A percentile compares a stretch with the other conserved stretches of the same genome.
phyloP scores from a whole-genome alignment of 805 yeast species.

The Peterozyma xylosa region DNA sequence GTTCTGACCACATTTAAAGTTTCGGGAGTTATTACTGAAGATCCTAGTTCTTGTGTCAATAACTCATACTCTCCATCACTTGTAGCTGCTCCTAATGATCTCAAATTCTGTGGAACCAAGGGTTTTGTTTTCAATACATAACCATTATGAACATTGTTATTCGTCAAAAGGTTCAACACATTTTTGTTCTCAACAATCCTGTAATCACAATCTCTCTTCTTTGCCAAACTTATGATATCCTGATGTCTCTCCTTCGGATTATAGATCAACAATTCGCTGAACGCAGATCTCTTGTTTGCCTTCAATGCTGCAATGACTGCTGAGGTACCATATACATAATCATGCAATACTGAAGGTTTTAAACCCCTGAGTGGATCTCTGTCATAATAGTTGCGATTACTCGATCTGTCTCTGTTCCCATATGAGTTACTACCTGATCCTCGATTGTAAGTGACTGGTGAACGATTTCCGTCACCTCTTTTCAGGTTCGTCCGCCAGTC shows the following conservation, averaged over 20 bases:
- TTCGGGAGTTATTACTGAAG: conserved; percentile 9
- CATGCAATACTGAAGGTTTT: conserved; percentile 36
- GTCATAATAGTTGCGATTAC: neutral
- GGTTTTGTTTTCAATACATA: conserved; percentile 63
- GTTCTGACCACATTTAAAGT: conserved; percentile 6
- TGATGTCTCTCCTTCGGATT: conserved; percentile 23
- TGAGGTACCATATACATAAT: conserved; percentile 71
- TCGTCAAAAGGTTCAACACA: conserved; percentile 52
- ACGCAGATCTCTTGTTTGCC: conserved; percentile 44
- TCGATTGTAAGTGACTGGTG: too few relatives aligned
- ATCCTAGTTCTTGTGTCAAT: conserved; percentile 18
- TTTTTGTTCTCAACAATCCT: conserved; percentile 32
- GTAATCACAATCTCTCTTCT: conserved; percentile 29
- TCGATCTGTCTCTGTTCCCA: neutral
- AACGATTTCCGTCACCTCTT: too few relatives aligned
- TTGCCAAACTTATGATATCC: conserved; percentile 41
- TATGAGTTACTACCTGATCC: neutral
- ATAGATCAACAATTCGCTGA: conserved; percentile 43
- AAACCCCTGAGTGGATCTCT: conserved; percentile 3
- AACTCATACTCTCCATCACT: conserved; percentile 12
- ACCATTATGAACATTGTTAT: conserved; percentile 76
- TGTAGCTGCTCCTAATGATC: conserved; percentile 14
- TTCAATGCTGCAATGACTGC: conserved; percentile 65
- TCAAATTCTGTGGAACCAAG: conserved; percentile 25
- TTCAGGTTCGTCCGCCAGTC: too few relatives aligned